A percentile compares a stretch with the other conserved stretches of the same genome.
These are phyloP conservation scores for Physcomitrium patens DNA, from an alignment of 225 moss, liverwort and hornwort genomes.

Conservation along the genomic window DNA sequence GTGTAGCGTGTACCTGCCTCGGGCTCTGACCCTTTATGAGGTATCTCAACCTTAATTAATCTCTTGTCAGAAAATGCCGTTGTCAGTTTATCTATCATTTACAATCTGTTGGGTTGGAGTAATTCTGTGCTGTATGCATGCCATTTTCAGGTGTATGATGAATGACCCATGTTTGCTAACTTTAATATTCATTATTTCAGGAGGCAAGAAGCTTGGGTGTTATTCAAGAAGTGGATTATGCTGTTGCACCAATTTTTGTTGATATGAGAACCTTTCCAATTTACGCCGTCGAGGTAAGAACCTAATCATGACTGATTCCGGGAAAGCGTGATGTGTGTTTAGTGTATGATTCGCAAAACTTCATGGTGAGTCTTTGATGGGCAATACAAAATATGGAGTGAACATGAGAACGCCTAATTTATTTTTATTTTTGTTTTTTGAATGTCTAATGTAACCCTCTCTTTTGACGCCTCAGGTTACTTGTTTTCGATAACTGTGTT, in stretches of 20 bases:
- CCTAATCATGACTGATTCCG: neutral
- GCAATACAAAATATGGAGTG: neutral
- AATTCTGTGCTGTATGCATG: neutral
- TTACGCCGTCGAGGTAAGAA: conserved; percentile 38
- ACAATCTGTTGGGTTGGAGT: neutral
- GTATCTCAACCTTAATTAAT: conserved; percentile 4
- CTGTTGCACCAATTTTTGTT: conserved; percentile 31
- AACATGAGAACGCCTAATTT: neutral
- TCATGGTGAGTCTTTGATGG: neutral
- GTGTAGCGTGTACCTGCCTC: conserved; percentile 36
- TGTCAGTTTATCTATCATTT: neutral
- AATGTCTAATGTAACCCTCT: too few species aligned
- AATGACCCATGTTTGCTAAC: neutral
- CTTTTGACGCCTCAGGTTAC: too few species aligned
- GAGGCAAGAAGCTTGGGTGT: conserved; percentile 29
- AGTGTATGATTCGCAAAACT: neutral
- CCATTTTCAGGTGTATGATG: neutral
- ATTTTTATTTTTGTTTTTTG: too few species aligned
- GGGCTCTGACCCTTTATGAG: conserved; percentile 33
- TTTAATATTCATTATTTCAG: conserved; percentile 21
- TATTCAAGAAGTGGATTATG: conserved; percentile 27
- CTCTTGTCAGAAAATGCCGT: neutral
- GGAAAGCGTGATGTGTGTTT: neutral
- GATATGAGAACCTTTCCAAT: conserved; percentile 35
- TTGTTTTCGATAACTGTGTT: too few species aligned